These are phyloP conservation scores for Epichloe coenophiala DNA, from an alignment of 2,329 filamentous ascomycete genomes.

Conservation along the genomic window DNA sequence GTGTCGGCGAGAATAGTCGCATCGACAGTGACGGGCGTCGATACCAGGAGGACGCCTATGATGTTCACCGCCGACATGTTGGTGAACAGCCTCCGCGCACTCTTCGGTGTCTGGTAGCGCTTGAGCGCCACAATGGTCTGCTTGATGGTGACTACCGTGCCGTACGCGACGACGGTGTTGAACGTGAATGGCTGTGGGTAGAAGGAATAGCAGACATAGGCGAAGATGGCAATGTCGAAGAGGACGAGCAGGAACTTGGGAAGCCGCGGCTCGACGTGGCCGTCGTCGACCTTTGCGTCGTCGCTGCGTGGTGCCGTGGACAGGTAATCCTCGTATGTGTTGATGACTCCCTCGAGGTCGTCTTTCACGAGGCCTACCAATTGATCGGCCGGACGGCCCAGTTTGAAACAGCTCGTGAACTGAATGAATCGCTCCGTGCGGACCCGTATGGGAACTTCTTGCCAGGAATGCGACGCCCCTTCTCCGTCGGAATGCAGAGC, in stretches of 20 bases:
- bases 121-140: conserved; percentile 9
- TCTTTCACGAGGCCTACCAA: conserved; percentile 9
- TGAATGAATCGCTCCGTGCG: conserved; percentile 9
- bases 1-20: conserved; percentile 6
- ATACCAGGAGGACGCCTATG: conserved; percentile 9
- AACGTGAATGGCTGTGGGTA: conserved; percentile 11
- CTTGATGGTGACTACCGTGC: conserved; percentile 10
- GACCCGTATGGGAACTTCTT: conserved; percentile 7
- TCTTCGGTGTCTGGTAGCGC: conserved; percentile 11
- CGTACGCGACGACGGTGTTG: conserved; percentile 11
- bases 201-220: conserved; percentile 11
- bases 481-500: neutral
- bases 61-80: conserved; percentile 12
- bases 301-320: neutral
- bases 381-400: conserved; percentile 10
- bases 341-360: conserved; percentile 9
- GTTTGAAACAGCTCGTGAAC: conserved; percentile 7
- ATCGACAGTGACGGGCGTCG: conserved; percentile 9
- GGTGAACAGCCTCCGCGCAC: conserved; percentile 9
- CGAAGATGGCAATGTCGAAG: conserved; percentile 10
- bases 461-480: neutral
- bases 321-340: conserved; percentile 9
- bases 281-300: neutral
- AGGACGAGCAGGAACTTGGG: conserved; percentile 10
- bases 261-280: conserved; percentile 8